phyloP scores from a whole-genome alignment of 306 rosid species.

The Carpinus fangiana region DNA sequence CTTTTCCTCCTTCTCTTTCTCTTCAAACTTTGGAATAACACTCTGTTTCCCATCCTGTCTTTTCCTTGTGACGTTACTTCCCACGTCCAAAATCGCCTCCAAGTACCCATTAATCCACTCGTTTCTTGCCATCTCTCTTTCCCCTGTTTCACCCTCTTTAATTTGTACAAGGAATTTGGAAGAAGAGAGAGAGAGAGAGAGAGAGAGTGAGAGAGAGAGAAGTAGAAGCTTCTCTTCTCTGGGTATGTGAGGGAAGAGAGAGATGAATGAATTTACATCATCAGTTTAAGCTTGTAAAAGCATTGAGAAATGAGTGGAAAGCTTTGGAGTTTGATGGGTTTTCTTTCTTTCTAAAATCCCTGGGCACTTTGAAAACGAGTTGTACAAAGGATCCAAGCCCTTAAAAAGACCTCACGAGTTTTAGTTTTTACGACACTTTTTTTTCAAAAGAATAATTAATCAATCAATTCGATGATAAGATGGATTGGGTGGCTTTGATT shows the following conservation, averaged over 20 bases:
- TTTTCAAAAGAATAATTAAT: background rate
- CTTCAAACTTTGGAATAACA: slow-evolving; percentile 39
- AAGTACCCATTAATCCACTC: slow-evolving; percentile 79
- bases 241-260: background rate
- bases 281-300: background rate
- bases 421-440: background rate
- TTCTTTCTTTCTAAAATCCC: background rate
- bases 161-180: background rate
- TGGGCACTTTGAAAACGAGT: slow-evolving; percentile 31
- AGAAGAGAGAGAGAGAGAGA: background rate
- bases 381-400: slow-evolving; percentile 17
- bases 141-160: background rate
- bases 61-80: slow-evolving; percentile 36
- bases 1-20: slow-evolving; percentile 39
- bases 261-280: background rate
- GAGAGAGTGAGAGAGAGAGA: too few species aligned
- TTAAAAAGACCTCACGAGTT: slow-evolving; percentile 32
- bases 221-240: background rate
- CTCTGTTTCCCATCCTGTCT: slow-evolving; percentile 36
- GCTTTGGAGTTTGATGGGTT: background rate
- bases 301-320: slow-evolving; percentile 4
- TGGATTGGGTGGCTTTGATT: slow-evolving; percentile 51
- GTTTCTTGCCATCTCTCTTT: slow-evolving; percentile 47
- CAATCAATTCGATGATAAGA: slow-evolving; percentile 29
- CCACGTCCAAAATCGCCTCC: slow-evolving; percentile 82